phyloP scores from a whole-genome alignment of 148 eudicot species.

The Chenopodium formosanum region DNA sequence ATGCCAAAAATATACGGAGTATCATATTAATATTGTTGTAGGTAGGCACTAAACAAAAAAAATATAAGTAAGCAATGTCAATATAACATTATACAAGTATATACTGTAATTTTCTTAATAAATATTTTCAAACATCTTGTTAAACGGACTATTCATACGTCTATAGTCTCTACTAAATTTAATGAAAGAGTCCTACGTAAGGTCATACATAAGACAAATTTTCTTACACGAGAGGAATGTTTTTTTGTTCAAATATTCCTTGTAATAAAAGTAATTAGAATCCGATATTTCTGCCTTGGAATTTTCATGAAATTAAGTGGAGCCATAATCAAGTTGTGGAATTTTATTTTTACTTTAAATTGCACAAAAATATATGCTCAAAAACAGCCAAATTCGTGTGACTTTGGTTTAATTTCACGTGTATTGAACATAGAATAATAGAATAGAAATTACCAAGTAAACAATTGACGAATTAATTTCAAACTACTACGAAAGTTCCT shows the following conservation, averaged over 20 bases:
- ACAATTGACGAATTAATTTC: neutral
- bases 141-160: too few species aligned
- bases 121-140: neutral
- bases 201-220: slow-evolving; percentile 7
- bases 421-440: neutral
- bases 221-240: slow-evolving; percentile 5
- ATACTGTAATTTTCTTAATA: too few species aligned
- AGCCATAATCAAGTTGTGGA: neutral
- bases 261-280: neutral
- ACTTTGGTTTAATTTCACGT: slow-evolving; percentile 1
- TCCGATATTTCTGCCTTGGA: neutral
- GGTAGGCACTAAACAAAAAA: neutral
- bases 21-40: too few species aligned
- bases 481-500: neutral
- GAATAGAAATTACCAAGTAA: neutral
- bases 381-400: neutral
- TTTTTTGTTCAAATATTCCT: neutral
- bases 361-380: slow-evolving; percentile 2
- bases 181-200: neutral
- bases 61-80: neutral
- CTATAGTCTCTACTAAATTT: neutral
- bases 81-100: too few species aligned
- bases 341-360: neutral
- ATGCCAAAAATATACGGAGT: neutral
- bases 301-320: neutral